Base-by-base conservation (phyloP, 2,329 filamentous ascomycete species). In the Penicillium rolfsii region DNA sequence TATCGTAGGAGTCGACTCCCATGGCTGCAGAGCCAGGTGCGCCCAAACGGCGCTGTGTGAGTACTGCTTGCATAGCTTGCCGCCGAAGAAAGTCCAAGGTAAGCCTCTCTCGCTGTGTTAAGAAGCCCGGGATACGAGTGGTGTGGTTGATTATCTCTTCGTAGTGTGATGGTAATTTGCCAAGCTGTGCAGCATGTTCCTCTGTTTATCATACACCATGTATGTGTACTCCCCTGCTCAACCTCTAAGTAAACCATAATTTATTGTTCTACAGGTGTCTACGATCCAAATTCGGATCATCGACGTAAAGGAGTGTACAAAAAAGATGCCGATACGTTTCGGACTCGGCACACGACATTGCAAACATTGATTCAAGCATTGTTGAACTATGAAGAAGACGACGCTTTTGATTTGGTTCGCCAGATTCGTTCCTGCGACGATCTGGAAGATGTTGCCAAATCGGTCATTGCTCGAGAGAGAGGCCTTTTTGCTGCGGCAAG, bases 271-370 rank as follows among this genome's bases (percentile, higher is more conserved):
- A 87, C 91, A 79, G 97, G 95, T 76, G 84, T 97, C 66, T 98
- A 98, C 82, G 94, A 98, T 73, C 94, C 93, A 3, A 96, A 93
- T 73, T 97, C 93, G 60, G 95, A 99, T 76, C 93, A 97, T 76
- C 90, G 95, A 53, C 89, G 95, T 54, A 98, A 98, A 76, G 95
- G 95, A 62, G 95, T 98, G 52, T 98, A 98, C 77, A 93, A 94
- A 72, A 93, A 97, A 77, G 95, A 97, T 76, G 87, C 90, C 26
- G 93, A 97, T 76, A 91, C 87, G 72, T 84, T 94, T 75, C 96
- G 96, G 79, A 93, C 93, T 24, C 88, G 88, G 64, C 92, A 89
- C 71, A 91, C 91, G 38, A 98, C 94, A 1, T 81, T 98, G 58
- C 91, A 97, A 74, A 93, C 93, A n/a, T 82, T 98, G 40, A 88